These are phyloP conservation scores for Chytridium lagenaria DNA, from an alignment of 371 early-diverging fungal species.

Conservation along the genomic window DNA sequence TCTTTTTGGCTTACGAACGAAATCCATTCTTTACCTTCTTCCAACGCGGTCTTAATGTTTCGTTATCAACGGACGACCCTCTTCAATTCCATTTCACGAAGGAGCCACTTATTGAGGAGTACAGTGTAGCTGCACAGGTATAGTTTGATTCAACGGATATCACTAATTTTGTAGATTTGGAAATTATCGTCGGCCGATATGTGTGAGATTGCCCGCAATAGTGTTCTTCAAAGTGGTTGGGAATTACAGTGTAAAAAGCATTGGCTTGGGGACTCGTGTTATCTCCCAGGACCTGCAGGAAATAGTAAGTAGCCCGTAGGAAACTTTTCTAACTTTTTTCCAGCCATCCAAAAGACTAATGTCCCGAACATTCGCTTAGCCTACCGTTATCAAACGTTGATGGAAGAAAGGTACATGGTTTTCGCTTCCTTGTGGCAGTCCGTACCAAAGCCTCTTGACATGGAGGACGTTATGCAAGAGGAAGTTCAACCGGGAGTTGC, in stretches of 20 bases:
- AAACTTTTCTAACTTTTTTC: background rate
- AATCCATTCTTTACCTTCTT: slow-evolving; percentile 96
- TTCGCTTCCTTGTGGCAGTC: slow-evolving; percentile 35
- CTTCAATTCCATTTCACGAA: slow-evolving; percentile 98
- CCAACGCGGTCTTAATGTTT: slow-evolving; percentile 95
- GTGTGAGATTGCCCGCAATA: slow-evolving; percentile 97
- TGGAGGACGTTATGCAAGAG: background rate
- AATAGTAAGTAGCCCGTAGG: slow-evolving; percentile 60
- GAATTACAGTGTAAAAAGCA: slow-evolving; percentile 88
- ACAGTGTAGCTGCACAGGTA: slow-evolving; percentile 96
- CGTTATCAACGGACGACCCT: slow-evolving; percentile 97
- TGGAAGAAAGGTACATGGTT: slow-evolving; percentile 76
- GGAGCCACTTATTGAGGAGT: slow-evolving; percentile 99
- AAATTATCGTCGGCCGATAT: slow-evolving; percentile 93
- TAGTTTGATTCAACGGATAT: slow-evolving; percentile 1
- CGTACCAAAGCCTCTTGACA: background rate
- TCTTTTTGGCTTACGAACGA: slow-evolving; percentile 95
- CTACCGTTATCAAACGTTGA: slow-evolving; percentile 85
- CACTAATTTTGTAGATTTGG: slow-evolving; percentile 77
- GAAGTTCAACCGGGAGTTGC: background rate
- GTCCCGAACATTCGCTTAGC: slow-evolving; percentile 92
- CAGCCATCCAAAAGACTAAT: slow-evolving; percentile 92
- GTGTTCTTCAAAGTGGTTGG: slow-evolving; percentile 94
- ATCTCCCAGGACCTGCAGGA: slow-evolving; percentile 79
- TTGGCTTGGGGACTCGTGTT: slow-evolving; percentile 90